Conservation (phyloP, 1,284 basidiomycete species). For the Moesziomyces aphidis region DNA sequence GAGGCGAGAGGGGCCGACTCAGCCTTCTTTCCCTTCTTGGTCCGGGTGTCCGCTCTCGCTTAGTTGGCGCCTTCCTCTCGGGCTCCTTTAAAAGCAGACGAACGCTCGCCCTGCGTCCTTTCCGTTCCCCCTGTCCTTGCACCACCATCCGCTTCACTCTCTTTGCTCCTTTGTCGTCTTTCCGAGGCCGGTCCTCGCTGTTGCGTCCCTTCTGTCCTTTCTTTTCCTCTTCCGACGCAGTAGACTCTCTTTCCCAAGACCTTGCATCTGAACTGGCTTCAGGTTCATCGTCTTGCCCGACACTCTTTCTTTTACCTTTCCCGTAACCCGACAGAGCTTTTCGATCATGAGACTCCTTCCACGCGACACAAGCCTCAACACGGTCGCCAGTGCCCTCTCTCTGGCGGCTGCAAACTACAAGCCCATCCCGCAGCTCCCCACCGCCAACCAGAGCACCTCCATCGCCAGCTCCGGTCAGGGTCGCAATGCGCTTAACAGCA, state of each 20-base stretch:
- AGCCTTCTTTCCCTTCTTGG: neutral
- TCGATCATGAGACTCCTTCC: constrained; percentile 45
- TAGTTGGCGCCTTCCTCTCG: neutral
- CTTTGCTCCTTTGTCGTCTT: neutral
- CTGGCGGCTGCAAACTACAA: constrained; percentile 67
- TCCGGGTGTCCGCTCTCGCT: neutral
- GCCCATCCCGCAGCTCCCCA: constrained; percentile 60
- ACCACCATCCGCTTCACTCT: constrained; percentile 11
- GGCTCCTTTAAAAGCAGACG: neutral
- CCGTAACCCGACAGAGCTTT: neutral
- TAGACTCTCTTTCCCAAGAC: constrained; percentile 9
- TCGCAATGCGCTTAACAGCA: constrained; percentile 23
- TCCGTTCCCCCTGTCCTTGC: constrained; percentile 7
- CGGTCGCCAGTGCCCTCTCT: constrained; percentile 59
- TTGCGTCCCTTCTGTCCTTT: constrained; percentile 28
- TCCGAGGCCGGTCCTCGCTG: constrained; percentile 39
- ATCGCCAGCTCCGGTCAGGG: constrained; percentile 5
- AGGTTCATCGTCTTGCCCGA: constrained; percentile 12
- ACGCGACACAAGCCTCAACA: constrained; percentile 38
- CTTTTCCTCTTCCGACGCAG: constrained; percentile 17
- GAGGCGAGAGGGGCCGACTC: no score
- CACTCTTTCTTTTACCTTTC: constrained; percentile 7
- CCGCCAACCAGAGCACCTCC: constrained; percentile 18
- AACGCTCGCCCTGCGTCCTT: neutral
- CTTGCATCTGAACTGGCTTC: constrained; percentile 26